A percentile compares a stretch with the other conserved stretches of the same genome.
Evolutionary conservation across 441 rosid species (phyloP).

Genomic region (Populus hybrid): DNA sequence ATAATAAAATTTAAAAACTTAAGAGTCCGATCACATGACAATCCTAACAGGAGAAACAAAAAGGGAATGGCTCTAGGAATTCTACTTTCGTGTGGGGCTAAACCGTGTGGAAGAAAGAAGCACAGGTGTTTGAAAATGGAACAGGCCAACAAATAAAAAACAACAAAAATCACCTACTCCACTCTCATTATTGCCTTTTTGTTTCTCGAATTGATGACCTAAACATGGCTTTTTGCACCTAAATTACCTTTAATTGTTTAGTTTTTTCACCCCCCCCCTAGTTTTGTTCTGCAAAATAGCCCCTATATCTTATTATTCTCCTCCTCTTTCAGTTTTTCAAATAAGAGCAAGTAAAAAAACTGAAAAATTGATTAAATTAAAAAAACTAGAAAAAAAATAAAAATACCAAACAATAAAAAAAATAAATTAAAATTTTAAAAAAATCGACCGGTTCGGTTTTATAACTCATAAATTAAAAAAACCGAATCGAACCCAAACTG

Average conservation of each 20-base stretch:
- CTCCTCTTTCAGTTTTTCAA: neutral
- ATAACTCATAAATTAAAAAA: too few relatives aligned
- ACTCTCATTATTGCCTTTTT: neutral
- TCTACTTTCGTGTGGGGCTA: neutral
- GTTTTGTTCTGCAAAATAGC: neutral
- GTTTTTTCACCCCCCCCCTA: neutral
- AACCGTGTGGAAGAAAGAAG: neutral
- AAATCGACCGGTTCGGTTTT: too few relatives aligned
- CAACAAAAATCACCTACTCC: constrained; percentile 11
- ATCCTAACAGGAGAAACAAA: constrained; percentile 6
- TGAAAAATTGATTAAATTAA: too few relatives aligned
- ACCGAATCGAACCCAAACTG: too few relatives aligned
- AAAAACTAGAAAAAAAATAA: too few relatives aligned
- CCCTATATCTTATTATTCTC: neutral
- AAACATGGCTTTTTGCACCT: neutral
- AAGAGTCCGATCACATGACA: neutral
- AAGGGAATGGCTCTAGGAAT: neutral
- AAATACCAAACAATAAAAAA: too few relatives aligned
- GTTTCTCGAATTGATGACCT: neutral
- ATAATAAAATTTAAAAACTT: too few relatives aligned
- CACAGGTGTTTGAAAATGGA: neutral
- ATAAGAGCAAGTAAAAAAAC: too few relatives aligned
- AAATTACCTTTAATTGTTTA: neutral
- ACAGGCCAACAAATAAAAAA: neutral
- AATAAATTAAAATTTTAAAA: too few relatives aligned